Evolutionary conservation across 805 yeast genomes (phyloP), one percentile per base, ranked within the genome.

Genomic region (Scheffersomyces stipitis): DNA sequence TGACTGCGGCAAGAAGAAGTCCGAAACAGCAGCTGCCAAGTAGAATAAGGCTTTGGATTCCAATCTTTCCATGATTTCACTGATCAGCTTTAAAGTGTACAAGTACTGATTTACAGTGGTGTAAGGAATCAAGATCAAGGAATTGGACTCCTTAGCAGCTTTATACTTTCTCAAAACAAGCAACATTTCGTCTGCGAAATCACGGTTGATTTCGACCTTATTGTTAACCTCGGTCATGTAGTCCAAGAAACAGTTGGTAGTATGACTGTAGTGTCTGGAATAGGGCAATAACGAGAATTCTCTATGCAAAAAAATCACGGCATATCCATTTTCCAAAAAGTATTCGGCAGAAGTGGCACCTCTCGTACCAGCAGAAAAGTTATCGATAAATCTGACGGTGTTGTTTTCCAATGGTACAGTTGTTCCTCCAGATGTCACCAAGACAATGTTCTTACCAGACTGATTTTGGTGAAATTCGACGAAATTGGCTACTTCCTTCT

Each of bases 21-120:
- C 99, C 5, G 96, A 86, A 0, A 93, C 99, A 0, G 99, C 99
- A 6, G 99, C 98, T 0, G 99, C 99, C 36, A 93, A 70, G 56
- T 83, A 93, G 56, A 91, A 87, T 28, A 93, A 58, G 0, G 89
- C 86, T 37, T 66, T 67, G 4, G 73, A 60, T 3, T 80, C 84
- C 27, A 76, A 58, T 3, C 64, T 62, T 36, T 80, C 75, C 52
- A 91, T 59, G 29, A 73, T 69, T 44, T 73, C 72, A 1, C 93
- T 82, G 7, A 86, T 68, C 26, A 79, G 64, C 45, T 81, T 79
- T 46, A 93, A 69, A 0, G 96, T 87, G 72, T 86, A 91, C 38
- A 93, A 64, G 51, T 93, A 93, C 58, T 93, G 97, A 56, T 87
- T 89, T 13, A 93, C 96, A 0, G 97, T 93, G 10, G 98, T 90